phyloP scores from a whole-genome alignment of 495 filamentous ascomycete species.

The Lasiosphaeria ovina region DNA sequence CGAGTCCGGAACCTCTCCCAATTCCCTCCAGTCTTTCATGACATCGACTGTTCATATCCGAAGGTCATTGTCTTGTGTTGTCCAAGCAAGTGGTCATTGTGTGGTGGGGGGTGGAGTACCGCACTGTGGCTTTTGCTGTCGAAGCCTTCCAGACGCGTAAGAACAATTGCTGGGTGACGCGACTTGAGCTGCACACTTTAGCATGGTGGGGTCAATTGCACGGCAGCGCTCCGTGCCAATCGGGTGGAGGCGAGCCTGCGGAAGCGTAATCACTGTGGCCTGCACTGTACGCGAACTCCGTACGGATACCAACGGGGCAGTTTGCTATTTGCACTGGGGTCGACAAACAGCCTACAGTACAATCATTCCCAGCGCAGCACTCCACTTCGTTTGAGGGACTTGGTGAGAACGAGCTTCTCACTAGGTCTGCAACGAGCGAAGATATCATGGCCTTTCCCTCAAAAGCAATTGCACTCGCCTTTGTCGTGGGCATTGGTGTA shows the following conservation, averaged over 20 bases:
- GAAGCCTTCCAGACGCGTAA: slow-evolving; percentile 18
- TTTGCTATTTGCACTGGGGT: no score
- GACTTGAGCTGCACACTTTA: slow-evolving; percentile 14
- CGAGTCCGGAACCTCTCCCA: slow-evolving; percentile 58
- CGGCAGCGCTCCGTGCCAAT: no score
- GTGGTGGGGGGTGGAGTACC: background rate
- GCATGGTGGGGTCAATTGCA: slow-evolving; percentile 19
- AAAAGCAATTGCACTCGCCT: slow-evolving; percentile 24
- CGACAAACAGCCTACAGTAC: background rate
- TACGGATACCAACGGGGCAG: no score
- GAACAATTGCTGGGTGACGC: slow-evolving; percentile 19
- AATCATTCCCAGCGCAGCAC: no score
- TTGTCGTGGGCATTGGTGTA: slow-evolving; percentile 25
- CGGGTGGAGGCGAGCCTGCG: no score
- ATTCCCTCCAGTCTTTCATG: slow-evolving; percentile 58
- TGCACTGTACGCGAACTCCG: no score
- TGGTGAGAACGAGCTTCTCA: no score
- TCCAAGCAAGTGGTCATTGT: background rate
- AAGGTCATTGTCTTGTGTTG: slow-evolving; percentile 14
- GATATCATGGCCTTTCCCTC: slow-evolving; percentile 17
- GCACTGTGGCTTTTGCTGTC: no score
- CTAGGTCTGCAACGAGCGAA: no score
- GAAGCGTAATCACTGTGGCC: no score
- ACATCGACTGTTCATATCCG: slow-evolving; percentile 28
- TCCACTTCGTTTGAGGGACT: no score